Evolutionary conservation across 192 early-diverging fungal species (phyloP).

Genomic region (Bifiguratus adelaidae): DNA sequence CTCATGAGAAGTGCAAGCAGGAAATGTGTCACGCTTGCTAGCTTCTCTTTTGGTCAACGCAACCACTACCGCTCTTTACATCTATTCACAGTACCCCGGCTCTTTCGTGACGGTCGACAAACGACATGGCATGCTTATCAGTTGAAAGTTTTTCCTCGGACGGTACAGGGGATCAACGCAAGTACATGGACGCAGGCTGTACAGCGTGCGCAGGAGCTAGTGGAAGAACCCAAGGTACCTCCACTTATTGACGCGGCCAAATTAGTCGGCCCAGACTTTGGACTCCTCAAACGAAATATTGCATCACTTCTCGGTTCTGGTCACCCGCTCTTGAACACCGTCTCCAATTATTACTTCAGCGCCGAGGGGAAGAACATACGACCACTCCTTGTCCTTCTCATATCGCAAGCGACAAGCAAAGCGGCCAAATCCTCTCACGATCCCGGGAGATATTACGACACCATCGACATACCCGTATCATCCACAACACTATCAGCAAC

Average conservation of each 20-base stretch:
- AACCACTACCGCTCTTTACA: too few relatives aligned
- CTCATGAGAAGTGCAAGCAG: too few relatives aligned
- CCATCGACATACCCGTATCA: slow-evolving; percentile 54
- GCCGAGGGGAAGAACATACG: slow-evolving; percentile 86
- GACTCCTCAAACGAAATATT: slow-evolving; percentile 79
- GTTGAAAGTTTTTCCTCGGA: too few relatives aligned
- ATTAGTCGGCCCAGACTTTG: slow-evolving; percentile 76
- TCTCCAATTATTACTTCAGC: slow-evolving; percentile 83
- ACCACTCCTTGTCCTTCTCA: slow-evolving; percentile 83
- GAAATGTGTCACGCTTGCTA: too few relatives aligned
- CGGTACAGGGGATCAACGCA: too few relatives aligned
- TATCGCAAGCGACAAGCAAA: slow-evolving; percentile 74
- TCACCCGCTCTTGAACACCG: slow-evolving; percentile 83
- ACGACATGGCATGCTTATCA: too few relatives aligned
- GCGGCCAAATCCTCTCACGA: slow-evolving; percentile 49
- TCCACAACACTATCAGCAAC: slow-evolving; percentile 21
- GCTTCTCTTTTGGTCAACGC: too few relatives aligned
- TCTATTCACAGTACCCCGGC: too few relatives aligned
- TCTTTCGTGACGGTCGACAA: too few relatives aligned
- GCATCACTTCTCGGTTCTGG: slow-evolving; percentile 70
- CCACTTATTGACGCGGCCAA: slow-evolving; percentile 57
- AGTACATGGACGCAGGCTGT: slow-evolving; percentile 37
- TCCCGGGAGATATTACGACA: slow-evolving; percentile 35
- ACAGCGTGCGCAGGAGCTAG: slow-evolving; percentile 34
- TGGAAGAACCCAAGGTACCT: slow-evolving; percentile 11